Conservation (phyloP, 2,329 filamentous ascomycete genomes). For the Monosporascus sp. region DNA sequence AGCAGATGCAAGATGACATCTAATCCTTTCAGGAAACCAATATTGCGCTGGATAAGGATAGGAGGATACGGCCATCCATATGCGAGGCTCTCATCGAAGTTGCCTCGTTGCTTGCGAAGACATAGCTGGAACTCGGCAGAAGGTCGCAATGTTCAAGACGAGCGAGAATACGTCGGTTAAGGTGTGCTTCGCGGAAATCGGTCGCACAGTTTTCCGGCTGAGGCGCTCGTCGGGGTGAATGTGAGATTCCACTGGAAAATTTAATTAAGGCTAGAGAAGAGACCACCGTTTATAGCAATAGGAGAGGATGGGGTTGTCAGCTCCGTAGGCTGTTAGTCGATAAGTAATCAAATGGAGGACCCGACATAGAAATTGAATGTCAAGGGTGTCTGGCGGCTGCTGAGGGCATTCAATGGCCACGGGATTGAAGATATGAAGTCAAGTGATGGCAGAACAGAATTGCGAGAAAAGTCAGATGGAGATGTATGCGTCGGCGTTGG, state of each 20-base stretch:
- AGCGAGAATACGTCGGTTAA: too few species aligned
- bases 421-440: background rate
- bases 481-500: too few species aligned
- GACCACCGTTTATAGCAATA: background rate
- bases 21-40: slow-evolving; percentile 2
- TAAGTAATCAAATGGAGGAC: background rate
- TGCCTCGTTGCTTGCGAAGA: background rate
- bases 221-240: too few species aligned
- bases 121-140: background rate
- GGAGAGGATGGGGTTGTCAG: background rate
- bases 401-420: background rate
- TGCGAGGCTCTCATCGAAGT: background rate
- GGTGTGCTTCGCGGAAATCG: too few species aligned
- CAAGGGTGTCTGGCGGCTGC: background rate
- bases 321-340: background rate
- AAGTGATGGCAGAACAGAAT: background rate
- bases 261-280: too few species aligned
- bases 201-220: too few species aligned
- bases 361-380: background rate
- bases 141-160: too few species aligned
- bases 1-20: slow-evolving; percentile 6
- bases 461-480: background rate
- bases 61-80: background rate
- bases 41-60: background rate
- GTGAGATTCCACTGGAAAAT: too few species aligned